Evolutionary conservation across 73 alveolate species (phyloP).

Genomic region (Loxodes magnus): DNA sequence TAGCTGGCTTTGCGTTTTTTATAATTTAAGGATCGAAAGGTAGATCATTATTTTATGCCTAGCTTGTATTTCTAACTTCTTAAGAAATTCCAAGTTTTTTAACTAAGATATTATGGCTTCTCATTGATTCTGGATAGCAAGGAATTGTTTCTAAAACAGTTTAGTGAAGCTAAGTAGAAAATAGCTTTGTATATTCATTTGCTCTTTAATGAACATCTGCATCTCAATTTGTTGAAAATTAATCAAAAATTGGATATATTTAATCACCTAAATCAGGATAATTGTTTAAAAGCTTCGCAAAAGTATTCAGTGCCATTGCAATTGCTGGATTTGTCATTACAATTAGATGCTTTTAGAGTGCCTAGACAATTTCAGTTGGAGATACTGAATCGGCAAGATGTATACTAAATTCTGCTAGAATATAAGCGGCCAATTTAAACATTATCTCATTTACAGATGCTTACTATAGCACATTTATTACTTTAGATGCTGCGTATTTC

Average conservation of each 20-base stretch:
- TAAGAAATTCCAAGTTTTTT: no score
- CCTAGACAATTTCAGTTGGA: constrained; percentile 54
- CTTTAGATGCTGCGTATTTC: constrained; percentile 84
- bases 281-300: constrained; percentile 70
- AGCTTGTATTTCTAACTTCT: no score
- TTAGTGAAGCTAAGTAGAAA: no score
- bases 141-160: no score
- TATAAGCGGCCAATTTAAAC: constrained; percentile 82
- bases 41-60: no score
- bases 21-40: no score
- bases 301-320: constrained; percentile 77
- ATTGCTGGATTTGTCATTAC: constrained; percentile 60
- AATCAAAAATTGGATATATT: constrained; percentile 71
- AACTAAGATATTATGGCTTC: no score
- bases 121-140: no score
- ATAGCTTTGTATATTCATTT: constrained; percentile 84
- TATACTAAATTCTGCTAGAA: constrained; percentile 90
- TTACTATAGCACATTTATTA: constrained; percentile 45
- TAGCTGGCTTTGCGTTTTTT: no score
- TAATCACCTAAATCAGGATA: constrained; percentile 55
- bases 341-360: constrained; percentile 59
- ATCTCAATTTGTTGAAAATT: constrained; percentile 82
- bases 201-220: constrained; percentile 97
- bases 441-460: constrained; percentile 87
- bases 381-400: constrained; percentile 44